These are phyloP conservation scores for Acidiella bohemica DNA, from an alignment of 495 filamentous ascomycete genomes.

Conservation along the genomic window DNA sequence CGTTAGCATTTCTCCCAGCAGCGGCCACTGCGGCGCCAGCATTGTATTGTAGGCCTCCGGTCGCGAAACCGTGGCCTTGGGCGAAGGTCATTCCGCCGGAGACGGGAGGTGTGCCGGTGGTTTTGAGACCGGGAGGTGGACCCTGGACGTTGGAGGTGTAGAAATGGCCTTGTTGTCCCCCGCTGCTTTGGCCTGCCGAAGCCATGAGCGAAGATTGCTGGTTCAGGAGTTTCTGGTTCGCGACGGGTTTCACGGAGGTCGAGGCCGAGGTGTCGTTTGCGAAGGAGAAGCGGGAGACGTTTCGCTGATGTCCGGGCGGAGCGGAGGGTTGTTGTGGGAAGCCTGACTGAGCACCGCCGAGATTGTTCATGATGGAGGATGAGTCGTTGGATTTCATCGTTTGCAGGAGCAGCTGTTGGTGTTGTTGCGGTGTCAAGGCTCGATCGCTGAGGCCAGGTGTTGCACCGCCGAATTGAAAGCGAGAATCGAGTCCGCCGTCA, in stretches of 20 bases:
- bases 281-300: slow-evolving; percentile 81
- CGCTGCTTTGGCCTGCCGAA: slow-evolving; percentile 31
- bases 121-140: slow-evolving; percentile 89
- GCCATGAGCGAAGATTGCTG: slow-evolving; percentile 89
- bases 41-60: slow-evolving; percentile 54
- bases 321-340: slow-evolving; percentile 31
- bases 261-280: slow-evolving; percentile 59
- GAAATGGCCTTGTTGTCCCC: slow-evolving; percentile 45
- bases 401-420: slow-evolving; percentile 49
- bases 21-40: slow-evolving; percentile 45
- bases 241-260: slow-evolving; percentile 63
- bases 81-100: slow-evolving; percentile 63
- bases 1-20: slow-evolving; percentile 54
- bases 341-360: too few relatives aligned
- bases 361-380: slow-evolving; percentile 40
- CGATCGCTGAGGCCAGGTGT: slow-evolving; percentile 52
- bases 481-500: slow-evolving; percentile 28
- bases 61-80: slow-evolving; percentile 60
- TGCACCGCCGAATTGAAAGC: slow-evolving; percentile 25
- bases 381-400: slow-evolving; percentile 42
- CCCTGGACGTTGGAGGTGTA: slow-evolving; percentile 64
- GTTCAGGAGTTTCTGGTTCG: slow-evolving; percentile 72
- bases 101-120: slow-evolving; percentile 79
- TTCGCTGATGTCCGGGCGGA: slow-evolving; percentile 66
- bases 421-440: slow-evolving; percentile 68